A percentile compares a stretch with the other conserved stretches of the same genome.
Evolutionary conservation across 2,329 filamentous ascomycete genomes (phyloP).

Genomic region (Sphaerulina vaccinii): DNA sequence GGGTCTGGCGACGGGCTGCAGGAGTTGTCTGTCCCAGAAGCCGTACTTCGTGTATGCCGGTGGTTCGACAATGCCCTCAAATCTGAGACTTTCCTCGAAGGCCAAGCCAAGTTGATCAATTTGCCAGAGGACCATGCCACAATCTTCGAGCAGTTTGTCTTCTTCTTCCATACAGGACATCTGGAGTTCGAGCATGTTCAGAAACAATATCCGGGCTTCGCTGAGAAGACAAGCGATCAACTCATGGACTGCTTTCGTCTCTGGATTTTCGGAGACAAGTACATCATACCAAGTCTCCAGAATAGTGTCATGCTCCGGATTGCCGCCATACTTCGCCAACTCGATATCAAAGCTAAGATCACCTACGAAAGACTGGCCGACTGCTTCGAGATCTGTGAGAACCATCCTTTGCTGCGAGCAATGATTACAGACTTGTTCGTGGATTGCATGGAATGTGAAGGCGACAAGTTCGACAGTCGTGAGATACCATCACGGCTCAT

Average conservation of each 20-base stretch:
- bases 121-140: neutral
- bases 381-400: too few relatives aligned
- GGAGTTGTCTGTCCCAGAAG: neutral
- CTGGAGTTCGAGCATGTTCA: neutral
- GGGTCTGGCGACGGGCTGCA: neutral
- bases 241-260: neutral
- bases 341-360: too few relatives aligned
- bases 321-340: too few relatives aligned
- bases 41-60: neutral
- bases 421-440: too few relatives aligned
- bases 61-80: slow-evolving; percentile 10
- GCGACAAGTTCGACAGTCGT: too few relatives aligned
- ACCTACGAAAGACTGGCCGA: too few relatives aligned
- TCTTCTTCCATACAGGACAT: neutral
- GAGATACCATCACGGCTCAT: too few relatives aligned
- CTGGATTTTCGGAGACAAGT: neutral
- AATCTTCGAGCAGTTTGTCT: neutral
- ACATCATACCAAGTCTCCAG: neutral
- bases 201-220: neutral
- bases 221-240: neutral
- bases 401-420: too few relatives aligned
- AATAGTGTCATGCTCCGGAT: neutral
- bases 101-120: neutral
- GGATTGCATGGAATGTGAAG: too few relatives aligned
- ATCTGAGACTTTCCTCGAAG: slow-evolving; percentile 3